Evolutionary conservation across 2,329 filamentous ascomycete species (phyloP), one percentile per base, ranked within the genome.

Genomic region (Falciphora oryzae): DNA sequence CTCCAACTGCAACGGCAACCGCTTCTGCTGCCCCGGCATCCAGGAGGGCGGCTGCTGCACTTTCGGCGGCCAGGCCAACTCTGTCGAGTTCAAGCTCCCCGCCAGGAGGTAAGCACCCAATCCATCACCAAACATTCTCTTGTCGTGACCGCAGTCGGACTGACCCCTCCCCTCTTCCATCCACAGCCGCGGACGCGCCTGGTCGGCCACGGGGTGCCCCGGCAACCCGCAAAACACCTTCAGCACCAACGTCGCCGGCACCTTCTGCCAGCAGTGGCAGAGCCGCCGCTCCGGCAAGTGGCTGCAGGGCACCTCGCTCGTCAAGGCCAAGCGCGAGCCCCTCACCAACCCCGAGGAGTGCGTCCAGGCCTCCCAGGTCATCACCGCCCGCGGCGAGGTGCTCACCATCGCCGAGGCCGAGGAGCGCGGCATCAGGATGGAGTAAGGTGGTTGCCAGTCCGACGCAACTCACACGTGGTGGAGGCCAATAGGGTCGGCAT

Each of bases 1-100:
- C 27, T 25, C 22, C 59, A 61, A 27, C 59, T 61, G 59, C 59
- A 27, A 38, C 59, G 59, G 59, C 29, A 61, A 32, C 59, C 29
- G 32, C 22, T 38, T 32, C 11, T 61, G 59, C 59, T 61, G 59
- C 59, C 32, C n/a, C 32, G 59, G 59, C 59, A 61, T 61, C 59
- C 28, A 25, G 31, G 59, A 32, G 31, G 59, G 59, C 28, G 14
- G 28, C 28, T 61, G 59, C 59, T 61, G 59, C 32, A 8, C 28
- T 4, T 61, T 61, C 16, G 59, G 59, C 59, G 59, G 31, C n/a
- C 27, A n/a, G 44, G 44, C 59, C 29, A 61, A 25, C 32, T 61
- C 59, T 3, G 28, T 61, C 22, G 31, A 38, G n/a, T 61, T 61
- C 22, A 35, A 29, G 59, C 59, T 61, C 31, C 59, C 59, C 59